phyloP scores from a whole-genome alignment of 2,329 filamentous ascomycete species.

The Cladophialophora chaetospira region DNA sequence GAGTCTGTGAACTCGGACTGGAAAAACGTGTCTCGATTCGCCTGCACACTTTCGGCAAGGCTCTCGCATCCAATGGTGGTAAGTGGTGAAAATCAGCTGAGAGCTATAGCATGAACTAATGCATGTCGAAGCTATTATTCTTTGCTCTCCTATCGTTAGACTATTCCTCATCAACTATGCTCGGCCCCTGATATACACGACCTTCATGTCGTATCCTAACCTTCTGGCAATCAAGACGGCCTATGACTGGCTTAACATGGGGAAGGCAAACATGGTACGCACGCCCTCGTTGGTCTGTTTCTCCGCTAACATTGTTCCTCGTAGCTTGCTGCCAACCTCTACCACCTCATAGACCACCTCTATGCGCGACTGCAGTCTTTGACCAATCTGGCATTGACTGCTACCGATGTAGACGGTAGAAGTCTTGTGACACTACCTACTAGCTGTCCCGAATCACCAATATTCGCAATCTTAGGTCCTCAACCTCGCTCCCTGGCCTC shows the following conservation, averaged over 20 bases:
- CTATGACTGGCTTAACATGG: conserved; percentile 59
- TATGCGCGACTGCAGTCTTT: conserved; percentile 48
- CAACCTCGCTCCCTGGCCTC: conserved; percentile 61
- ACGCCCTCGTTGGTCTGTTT: conserved; percentile 21
- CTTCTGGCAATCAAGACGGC: conserved; percentile 61
- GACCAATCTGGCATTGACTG: conserved; percentile 27
- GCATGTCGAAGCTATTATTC: conserved; percentile 55
- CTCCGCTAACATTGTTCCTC: neutral
- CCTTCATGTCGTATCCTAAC: conserved; percentile 64
- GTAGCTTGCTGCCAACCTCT: conserved; percentile 50
- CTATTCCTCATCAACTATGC: conserved; percentile 75
- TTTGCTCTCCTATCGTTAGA: conserved; percentile 62
- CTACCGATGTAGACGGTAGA: conserved; percentile 42
- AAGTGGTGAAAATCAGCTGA: conserved; percentile 22
- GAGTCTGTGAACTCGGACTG: conserved; percentile 54
- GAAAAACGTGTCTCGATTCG: conserved; percentile 53
- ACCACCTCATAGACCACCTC: conserved; percentile 50
- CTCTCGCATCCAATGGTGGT: conserved; percentile 67
- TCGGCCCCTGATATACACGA: conserved; percentile 74
- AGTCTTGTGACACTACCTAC: conserved; percentile 25
- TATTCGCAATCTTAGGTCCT: conserved; percentile 63
- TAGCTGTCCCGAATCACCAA: conserved; percentile 58
- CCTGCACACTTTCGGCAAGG: conserved; percentile 58
- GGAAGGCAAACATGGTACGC: conserved; percentile 50
- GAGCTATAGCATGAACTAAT: neutral